Conservation (phyloP, 257 asterid species). For the Leonotis leonurus region DNA sequence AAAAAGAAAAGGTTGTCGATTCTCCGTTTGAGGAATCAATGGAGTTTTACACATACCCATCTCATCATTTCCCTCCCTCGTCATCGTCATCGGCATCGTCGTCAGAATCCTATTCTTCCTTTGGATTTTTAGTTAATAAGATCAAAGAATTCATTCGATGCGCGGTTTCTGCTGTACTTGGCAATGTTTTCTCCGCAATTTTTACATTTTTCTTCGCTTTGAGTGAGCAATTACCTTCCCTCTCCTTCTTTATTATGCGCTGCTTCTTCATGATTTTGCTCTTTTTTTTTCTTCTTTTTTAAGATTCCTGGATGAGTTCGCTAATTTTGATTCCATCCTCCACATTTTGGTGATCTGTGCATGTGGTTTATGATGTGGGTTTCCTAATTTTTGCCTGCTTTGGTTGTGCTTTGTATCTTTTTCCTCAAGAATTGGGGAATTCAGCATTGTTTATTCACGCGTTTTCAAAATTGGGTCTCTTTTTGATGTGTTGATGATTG, state of each 20-base stretch:
- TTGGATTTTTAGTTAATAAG: constrained; percentile 45
- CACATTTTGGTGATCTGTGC: constrained; percentile 13
- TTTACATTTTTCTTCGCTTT: constrained; percentile 87
- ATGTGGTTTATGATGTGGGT: constrained; percentile 14
- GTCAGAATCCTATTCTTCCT: constrained; percentile 29
- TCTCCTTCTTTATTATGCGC: too few relatives aligned
- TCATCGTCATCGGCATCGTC: constrained; percentile 28
- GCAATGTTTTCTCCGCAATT: constrained; percentile 82
- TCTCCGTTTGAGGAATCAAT: constrained; percentile 36
- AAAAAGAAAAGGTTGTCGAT: constrained; percentile 11
- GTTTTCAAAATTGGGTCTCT: constrained; percentile 9
- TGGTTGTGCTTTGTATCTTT: too few relatives aligned
- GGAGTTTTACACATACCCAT: constrained; percentile 76
- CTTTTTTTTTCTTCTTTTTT: neutral
- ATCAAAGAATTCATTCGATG: constrained; percentile 56
- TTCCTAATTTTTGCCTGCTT: constrained; percentile 19
- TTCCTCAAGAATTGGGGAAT: too few relatives aligned
- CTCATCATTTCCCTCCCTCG: constrained; percentile 54
- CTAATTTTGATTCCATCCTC: neutral
- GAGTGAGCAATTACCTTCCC: constrained; percentile 36
- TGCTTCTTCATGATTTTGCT: too few relatives aligned
- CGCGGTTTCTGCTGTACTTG: constrained; percentile 65
- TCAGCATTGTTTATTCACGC: too few relatives aligned
- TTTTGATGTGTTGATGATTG: too few relatives aligned
- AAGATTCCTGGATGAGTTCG: neutral